Base-by-base conservation (phyloP, 306 rosid species). In the Comarum palustre region DNA sequence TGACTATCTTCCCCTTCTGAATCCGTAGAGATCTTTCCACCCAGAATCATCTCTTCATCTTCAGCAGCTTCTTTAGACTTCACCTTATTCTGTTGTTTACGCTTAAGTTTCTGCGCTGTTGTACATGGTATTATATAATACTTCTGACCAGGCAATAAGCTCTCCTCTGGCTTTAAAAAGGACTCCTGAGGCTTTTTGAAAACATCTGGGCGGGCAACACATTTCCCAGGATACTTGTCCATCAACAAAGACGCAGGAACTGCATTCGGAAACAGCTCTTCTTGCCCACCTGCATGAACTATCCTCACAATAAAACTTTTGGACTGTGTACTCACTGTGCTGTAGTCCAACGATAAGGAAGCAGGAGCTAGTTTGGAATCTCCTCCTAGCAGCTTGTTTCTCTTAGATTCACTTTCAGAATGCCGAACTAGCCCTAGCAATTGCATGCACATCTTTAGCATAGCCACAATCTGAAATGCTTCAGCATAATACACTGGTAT, bases 171-270 rank as follows among this genome's bases (percentile, higher is more conserved):
- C 81, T 74, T 70, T 8, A 90, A 34, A 22, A 90, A 77, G 29
- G 96, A 83, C 22, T 78, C 71, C 5, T 90, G 91, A 31, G 96
- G 96, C 64, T 65, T 42, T 72, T 36, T 88, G 84, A 90, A 90
- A 42, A 92, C 95, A 20, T 92, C 88, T 1, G 93, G 92, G 63
- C 59, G 70, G 4, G 91, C 87, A 36, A 88, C 73, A 58, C 82
- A 84, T 83, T 85, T 89, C 12, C 92, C 96, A 2, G 91, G 96
- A 73, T 89, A 80, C 71, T 84, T 89, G 59, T 71, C 73, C 83
- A 93, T 86, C 84, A 93, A 39, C 55, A 27, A 66, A 14, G 82
- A 72, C n/a, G 84, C 97, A 31, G 84, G 81, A 65, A 89, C 69
- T 16, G 79, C 90, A 69, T 83, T 74, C 34, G 55, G 73, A 67